Percentiles rank a stretch among this genome's conserved stretches.
phyloP scores from a whole-genome alignment of 768 basidiomycete genomes.

The Russula olivacea region DNA sequence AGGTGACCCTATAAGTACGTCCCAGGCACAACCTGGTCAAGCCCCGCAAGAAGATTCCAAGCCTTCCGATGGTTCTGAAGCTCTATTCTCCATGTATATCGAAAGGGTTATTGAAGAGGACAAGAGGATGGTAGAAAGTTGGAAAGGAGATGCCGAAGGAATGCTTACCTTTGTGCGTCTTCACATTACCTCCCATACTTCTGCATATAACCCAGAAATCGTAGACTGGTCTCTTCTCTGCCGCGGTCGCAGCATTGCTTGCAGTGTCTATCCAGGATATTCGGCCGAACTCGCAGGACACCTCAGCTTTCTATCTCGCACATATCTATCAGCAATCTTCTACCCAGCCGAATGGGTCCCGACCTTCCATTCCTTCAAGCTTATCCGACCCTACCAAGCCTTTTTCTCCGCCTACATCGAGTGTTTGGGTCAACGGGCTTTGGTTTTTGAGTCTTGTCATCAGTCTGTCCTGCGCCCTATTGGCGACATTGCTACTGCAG shows the following conservation, averaged over 20 bases:
- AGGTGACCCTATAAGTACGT: not conserved
- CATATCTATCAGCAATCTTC: conserved; percentile 4
- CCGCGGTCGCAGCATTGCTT: conserved; percentile 15
- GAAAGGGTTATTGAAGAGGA: conserved; percentile 10
- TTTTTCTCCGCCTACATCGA: conserved; percentile 27
- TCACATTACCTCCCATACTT: not conserved
- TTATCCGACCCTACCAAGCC: conserved; percentile 2
- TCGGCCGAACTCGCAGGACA: conserved; percentile 3
- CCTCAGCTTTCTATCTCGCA: not conserved
- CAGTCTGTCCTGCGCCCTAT: conserved; percentile 41
- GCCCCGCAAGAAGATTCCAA: not conserved
- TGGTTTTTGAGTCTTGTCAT: conserved; percentile 38
- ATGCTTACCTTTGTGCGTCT: conserved; percentile 14
- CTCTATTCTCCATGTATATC: conserved; percentile 17
- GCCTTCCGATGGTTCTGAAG: conserved; percentile 5
- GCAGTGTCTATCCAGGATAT: conserved; percentile 9
- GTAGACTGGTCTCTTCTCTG: conserved; percentile 21
- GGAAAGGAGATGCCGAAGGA: conserved; percentile 21
- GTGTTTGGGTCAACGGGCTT: conserved; percentile 37
- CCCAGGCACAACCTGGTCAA: not conserved
- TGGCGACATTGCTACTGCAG: conserved; percentile 44
- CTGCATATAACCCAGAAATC: not conserved
- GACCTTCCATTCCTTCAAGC: not conserved
- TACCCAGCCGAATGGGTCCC: not conserved
- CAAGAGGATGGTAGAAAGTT: conserved; percentile 6